phyloP scores from a whole-genome alignment of 2,329 filamentous ascomycete genomes.

The Ophiosphaerella herpotricha region DNA sequence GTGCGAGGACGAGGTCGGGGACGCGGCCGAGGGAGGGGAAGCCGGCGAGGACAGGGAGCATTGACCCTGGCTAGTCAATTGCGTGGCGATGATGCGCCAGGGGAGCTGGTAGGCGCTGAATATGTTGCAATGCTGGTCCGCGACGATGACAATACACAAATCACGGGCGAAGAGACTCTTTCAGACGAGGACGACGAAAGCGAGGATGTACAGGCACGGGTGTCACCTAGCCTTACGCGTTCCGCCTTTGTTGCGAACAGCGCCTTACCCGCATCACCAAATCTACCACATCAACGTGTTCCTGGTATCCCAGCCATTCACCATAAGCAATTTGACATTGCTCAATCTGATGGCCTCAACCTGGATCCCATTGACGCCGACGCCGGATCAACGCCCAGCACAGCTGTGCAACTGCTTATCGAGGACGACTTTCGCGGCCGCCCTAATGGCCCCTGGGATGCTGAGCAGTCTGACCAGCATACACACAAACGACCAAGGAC shows the following conservation, averaged over 20 bases:
- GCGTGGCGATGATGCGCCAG: slow-evolving; percentile 3
- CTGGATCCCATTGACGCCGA: slow-evolving; percentile 1
- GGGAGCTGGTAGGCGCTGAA: slow-evolving; percentile 3
- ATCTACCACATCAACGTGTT: slow-evolving; percentile 8
- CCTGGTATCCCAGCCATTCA: slow-evolving; percentile 1
- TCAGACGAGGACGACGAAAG: slow-evolving; percentile 13
- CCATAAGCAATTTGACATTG: slow-evolving; percentile 7
- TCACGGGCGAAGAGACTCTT: slow-evolving; percentile 16
- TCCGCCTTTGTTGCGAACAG: slow-evolving; percentile 40
- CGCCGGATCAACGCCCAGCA: slow-evolving; percentile 15
- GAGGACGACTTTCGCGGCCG: slow-evolving; percentile 1
- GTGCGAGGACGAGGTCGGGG: slow-evolving; percentile 7
- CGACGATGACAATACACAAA: slow-evolving; percentile 8
- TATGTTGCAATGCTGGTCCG: neutral
- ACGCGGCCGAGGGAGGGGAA: slow-evolving; percentile 20
- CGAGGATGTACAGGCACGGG: neutral
- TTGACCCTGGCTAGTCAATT: neutral
- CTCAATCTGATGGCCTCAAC: slow-evolving; percentile 9
- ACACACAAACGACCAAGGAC: slow-evolving; percentile 18
- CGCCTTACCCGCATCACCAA: slow-evolving; percentile 29
- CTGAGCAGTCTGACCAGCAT: slow-evolving; percentile 5
- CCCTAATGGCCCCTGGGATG: neutral
- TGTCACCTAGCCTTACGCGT: slow-evolving; percentile 30
- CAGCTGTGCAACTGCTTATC: slow-evolving; percentile 12
- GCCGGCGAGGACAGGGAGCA: slow-evolving; percentile 9